Evolutionary conservation across 768 basidiomycete species (phyloP), one percentile per base, ranked within the genome.

Genomic region (Podaxis carcinomalis): DNA sequence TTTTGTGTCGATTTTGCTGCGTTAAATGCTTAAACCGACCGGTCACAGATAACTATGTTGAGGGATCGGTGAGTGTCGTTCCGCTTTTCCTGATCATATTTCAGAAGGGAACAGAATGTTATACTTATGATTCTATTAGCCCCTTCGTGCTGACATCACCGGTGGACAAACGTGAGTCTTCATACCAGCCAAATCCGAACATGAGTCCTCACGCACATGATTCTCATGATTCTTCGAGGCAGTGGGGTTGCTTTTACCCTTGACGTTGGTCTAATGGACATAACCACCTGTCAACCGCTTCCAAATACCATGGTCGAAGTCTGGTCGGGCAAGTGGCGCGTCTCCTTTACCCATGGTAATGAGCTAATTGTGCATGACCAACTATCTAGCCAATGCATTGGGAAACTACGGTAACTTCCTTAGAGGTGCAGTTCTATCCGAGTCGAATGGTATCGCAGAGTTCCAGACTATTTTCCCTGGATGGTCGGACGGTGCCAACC

Each of bases 251-350:
- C 69, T 3, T 64, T 78, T 56, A 72, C 68, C 1, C 68, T 79
- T 39, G 76, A 79, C 61, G 68, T 79, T 39, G 74, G 73, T 40
- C 65, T 78, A 46, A 66, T 79, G 57, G 72, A 78, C 59, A 70
- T 73, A 2, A 66, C 70, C n/a, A 76, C 77, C 19, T 79, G 78
- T 69, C 54, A 77, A 62, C 75, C 77, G 0, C 64, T 77, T 44
- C 49, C 69, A 7, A 73, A 75, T 58, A 70, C 68, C 14, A 72
- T 77, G 72, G 75, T 79, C 21, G 77, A 79, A 51, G 64, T 77
- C 60, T 77, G 73, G 72, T 64, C 68, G 51, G 25, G 70, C 71
- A 49, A 57, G 71, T 62, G 21, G 14, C 27, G 35, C 4, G 36
- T 57, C 14, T 13, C 32, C 19, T 11, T 51, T 9, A 36, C 39